Evolutionary conservation across 352 stramenopile genomes (phyloP), one percentile per base, ranked within the genome.

Genomic region (Phytophthora colocasiae): DNA sequence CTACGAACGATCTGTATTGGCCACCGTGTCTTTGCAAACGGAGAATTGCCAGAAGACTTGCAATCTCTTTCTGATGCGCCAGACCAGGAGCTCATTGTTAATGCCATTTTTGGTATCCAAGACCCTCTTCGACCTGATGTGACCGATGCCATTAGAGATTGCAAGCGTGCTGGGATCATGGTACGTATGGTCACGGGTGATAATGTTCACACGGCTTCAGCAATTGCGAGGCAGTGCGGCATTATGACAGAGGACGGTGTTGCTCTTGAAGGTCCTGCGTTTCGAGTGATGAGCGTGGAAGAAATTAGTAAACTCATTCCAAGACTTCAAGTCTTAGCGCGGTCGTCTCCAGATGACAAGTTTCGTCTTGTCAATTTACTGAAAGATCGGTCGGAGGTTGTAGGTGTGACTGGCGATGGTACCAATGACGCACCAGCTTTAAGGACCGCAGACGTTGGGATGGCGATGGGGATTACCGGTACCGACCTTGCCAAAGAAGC

Each of bases 111-210:
- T 40, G 97, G 96, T 58, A 99, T 99, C 61, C 89, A 98, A 66
- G 98, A 99, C 71, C 98, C 98, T 4, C 83, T 99, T 40, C 92
- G 97, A 15, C 79, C 82, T 0, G 96, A 99, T 68, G 97, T 99
- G 27, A 89, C 91, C 22, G 87, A 98, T 43, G 88, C 97, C 10
- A 97, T 99, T 26, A 76, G 80, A 14, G 90, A 91, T 44, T 99
- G 97, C 76, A 95, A 98, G 70, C 78, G 83, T 14, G 97, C 97
- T 6, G 98, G 98, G 26, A 99, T 99, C 68, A 98, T 98, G 75
- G 97, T 99, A 40, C 94, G 97, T 34, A 99, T 99, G 97, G 96
- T 99, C 60, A 99, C 98, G 6, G 98, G 98, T 52, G 98, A 99
- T 79, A 99, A 99, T 64, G 96, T 99, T 54, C 88, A 98, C 58